A percentile compares a stretch with the other conserved stretches of the same genome.
These are phyloP conservation scores for Annulohypoxylon stygium DNA, from an alignment of 495 filamentous ascomycete genomes.

Conservation along the genomic window DNA sequence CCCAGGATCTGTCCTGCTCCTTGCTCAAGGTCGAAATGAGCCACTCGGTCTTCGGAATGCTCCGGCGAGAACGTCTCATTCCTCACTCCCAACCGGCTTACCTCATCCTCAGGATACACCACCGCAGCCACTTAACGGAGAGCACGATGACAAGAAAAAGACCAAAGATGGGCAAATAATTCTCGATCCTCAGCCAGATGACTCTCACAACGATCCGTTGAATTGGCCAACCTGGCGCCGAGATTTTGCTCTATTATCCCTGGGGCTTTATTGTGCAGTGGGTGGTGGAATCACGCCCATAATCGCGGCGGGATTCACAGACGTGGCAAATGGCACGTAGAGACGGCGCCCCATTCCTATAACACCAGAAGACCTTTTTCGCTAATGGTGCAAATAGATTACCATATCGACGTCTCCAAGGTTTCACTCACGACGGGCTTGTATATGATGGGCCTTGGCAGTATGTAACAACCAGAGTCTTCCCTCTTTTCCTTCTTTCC, in stretches of 20 bases:
- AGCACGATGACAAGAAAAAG: conserved; percentile 72
- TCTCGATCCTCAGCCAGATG: conserved; percentile 91
- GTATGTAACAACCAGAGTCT: too few relatives aligned
- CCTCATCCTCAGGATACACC: conserved; percentile 54
- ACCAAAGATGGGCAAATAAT: conserved; percentile 88
- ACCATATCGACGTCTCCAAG: conserved; percentile 74
- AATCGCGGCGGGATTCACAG: conserved; percentile 88
- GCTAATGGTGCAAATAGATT: conserved; percentile 56
- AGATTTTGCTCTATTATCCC: conserved; percentile 82
- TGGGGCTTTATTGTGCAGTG: conserved; percentile 92
- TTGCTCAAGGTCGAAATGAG: conserved; percentile 81
- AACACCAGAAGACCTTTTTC: not conserved
- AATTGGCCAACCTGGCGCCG: conserved; percentile 92
- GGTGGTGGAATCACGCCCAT: conserved; percentile 95
- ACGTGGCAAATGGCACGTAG: conserved; percentile 70
- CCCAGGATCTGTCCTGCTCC: conserved; percentile 84
- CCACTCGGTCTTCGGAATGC: conserved; percentile 83
- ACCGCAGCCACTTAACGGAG: conserved; percentile 31
- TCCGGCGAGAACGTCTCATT: conserved; percentile 80
- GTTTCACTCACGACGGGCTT: conserved; percentile 93
- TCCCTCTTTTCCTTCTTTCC: too few relatives aligned
- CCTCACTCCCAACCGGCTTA: conserved; percentile 75
- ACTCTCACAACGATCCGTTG: conserved; percentile 89
- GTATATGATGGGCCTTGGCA: conserved; percentile 93
- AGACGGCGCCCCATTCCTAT: conserved; percentile 42